A percentile compares a stretch with the other conserved stretches of the same genome.
Conservation (phyloP, 495 filamentous ascomycete genomes). For the Annulohypoxylon nitens region DNA sequence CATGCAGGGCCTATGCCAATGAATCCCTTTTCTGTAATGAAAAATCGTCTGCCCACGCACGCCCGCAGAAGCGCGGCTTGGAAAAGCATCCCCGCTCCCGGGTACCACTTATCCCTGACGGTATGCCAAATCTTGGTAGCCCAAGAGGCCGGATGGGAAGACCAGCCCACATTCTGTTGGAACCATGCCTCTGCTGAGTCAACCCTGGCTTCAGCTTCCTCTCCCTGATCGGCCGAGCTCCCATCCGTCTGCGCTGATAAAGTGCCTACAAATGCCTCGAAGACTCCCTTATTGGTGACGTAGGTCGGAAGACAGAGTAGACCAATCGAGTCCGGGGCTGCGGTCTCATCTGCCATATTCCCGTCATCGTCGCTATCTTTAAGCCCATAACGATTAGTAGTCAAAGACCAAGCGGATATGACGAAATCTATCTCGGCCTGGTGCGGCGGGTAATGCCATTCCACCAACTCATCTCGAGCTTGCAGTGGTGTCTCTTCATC, state of each 20-base stretch:
- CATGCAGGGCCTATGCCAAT: conserved; percentile 6
- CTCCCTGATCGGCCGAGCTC: background rate
- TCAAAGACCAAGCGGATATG: conserved; percentile 4
- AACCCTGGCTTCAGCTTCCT: background rate
- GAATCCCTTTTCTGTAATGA: conserved; percentile 3
- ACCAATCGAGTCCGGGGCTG: background rate
- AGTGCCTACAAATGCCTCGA: conserved; percentile 8
- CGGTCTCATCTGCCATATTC: background rate
- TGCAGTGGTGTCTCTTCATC: background rate
- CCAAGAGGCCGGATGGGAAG: background rate
- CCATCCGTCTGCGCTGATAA: conserved; percentile 1
- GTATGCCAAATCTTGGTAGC: conserved; percentile 9
- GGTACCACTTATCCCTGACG: conserved; percentile 15
- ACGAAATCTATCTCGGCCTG: conserved; percentile 10
- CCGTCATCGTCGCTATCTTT: background rate
- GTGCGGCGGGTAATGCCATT: conserved; percentile 19
- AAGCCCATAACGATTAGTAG: background rate
- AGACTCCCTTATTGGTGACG: background rate
- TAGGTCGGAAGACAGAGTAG: background rate
- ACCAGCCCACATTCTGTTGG: conserved; percentile 19
- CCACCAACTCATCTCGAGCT: background rate
- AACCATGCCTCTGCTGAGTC: conserved; percentile 15
- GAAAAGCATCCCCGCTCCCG: conserved; percentile 8
- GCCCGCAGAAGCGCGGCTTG: background rate
- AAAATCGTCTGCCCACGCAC: conserved; percentile 10